A percentile compares a stretch with the other conserved stretches of the same genome.
Conservation (phyloP, 148 eudicot species). For the Limonium bicolor region DNA sequence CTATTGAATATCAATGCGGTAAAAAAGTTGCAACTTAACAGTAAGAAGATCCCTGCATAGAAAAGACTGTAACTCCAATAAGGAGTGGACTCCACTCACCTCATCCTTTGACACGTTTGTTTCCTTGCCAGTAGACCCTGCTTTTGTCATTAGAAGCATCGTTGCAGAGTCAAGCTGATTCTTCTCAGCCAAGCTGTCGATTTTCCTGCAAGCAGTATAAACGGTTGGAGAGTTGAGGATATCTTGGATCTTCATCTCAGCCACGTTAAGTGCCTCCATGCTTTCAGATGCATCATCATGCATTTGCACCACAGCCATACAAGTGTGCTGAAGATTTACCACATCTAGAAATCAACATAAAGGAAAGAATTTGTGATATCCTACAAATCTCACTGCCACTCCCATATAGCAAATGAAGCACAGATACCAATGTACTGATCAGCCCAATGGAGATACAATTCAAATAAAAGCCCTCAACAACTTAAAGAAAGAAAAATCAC, state of each 20-base stretch:
- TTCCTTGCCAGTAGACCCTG: conserved; percentile 91
- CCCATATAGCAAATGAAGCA: too few species aligned
- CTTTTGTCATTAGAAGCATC: conserved; percentile 71
- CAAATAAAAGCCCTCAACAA: too few species aligned
- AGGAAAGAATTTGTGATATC: too few species aligned
- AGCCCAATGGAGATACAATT: too few species aligned
- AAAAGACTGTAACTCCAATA: too few species aligned
- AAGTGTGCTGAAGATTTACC: conserved; percentile 50
- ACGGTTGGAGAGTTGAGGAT: conserved; percentile 76
- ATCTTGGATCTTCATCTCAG: conserved; percentile 78
- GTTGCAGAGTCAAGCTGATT: conserved; percentile 82
- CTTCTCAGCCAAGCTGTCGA: conserved; percentile 70
- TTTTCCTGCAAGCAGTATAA: conserved; percentile 74
- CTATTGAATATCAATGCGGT: background rate
- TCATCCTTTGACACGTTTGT: conserved; percentile 72
- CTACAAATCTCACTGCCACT: too few species aligned
- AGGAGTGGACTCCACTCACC: conserved; percentile 31
- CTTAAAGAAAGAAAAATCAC: too few species aligned
- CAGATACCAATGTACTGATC: too few species aligned
- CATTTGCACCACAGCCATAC: conserved; percentile 70
- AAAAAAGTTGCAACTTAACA: too few species aligned
- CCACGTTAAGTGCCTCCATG: conserved; percentile 61
- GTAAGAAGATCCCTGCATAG: too few species aligned
- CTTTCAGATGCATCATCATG: conserved; percentile 71
- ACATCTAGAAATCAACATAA: conserved; percentile 29